Base-by-base conservation (phyloP, 1,284 basidiomycete genomes). In the Sphaerobolus stellatus region DNA sequence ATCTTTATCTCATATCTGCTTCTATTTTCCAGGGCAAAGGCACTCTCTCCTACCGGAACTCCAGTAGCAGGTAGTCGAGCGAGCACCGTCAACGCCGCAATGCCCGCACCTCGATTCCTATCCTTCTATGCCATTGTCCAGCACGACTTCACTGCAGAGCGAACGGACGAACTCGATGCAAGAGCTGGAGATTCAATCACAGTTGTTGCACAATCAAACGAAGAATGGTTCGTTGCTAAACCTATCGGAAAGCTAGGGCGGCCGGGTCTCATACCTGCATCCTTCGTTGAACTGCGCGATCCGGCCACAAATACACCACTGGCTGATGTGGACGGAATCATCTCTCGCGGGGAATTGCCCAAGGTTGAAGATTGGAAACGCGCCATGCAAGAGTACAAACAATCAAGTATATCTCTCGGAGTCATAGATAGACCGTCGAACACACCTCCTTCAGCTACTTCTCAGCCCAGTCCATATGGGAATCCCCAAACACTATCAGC, bases 351-450 rank as follows among this genome's bases (percentile, higher is more conserved):
- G 20, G 86, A 90, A 56, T 79, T 99, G 13, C 97, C 97, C 22
- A 88, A 86, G 61, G 94, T 99, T 13, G 96, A 98, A 68, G 95
- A 98, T 61, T 99, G 97, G 97, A 98, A 98, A 70, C 87, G 88
- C 66, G 90, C 92, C 51, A 93, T 98, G 75, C 84, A 94, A 55
- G 90, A 83, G 62, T 98, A 98, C 78, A 98, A 98, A 74, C 92
- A 94, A 61, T 94, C 90, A 66, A 94, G 92, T 66, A 99, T 99
- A 65, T 83, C 94, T 2, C 82, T 99, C 3, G 97, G 97, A 27
- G 86, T 92, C 43, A 82, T 98, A 64, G 79, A 87, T 33, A 57
- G 62, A 70, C 66, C 50, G 75, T 76, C 33, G 67, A 74, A 14
- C 70, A 79, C 0, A 72, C 78, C 29, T 66, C 72, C 34, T 69